Evolutionary conservation across 805 yeast species (phyloP), one percentile per base, ranked within the genome.

Genomic region (Pichia membranifaciens): DNA sequence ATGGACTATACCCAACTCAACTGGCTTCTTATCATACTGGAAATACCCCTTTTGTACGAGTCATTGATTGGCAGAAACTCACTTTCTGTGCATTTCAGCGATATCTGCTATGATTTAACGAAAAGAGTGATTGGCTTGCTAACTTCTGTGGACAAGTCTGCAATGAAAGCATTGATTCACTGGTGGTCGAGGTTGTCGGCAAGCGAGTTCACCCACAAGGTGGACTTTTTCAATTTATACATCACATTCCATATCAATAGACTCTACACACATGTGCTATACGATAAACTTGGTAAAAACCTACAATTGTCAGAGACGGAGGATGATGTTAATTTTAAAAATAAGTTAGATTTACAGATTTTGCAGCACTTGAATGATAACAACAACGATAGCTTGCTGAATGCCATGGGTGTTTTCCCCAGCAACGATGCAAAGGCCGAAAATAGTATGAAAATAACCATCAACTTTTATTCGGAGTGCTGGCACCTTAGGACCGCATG

Each of bases 401-500:
- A 23, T 18, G 38, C 38, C 12, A 22, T 45, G 13, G 48, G 40
- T 1, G 8, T 37, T 6, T 18, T 17, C 9, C n/a, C 22, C 8
- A 37, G 9, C 2, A 21, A 20, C 21, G 22, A n/a, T 35, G 22
- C 20, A 5, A 16, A 4, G 20, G 16, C 28, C 4, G 23, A 38
- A 8, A 20, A 21, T 39, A 23, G 58, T 20, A 47, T 58, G 16
- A 76, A 72, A 49, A 71, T 81, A 12, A 70, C 67, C 45, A 60
- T 81, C 5, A 75, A 75, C 36, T 80, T 78, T 54, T 90, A 90
- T 61, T 82, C 86, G 0, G 74, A 76, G 51, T 89, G 87, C 58
- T 91, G 96, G 96, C 89, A 84, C 53, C 68, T 90, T 31, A 70
- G 74, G 45, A 73, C 87, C 0, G 87, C 89, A 0, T 80, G 85